Percentiles rank a stretch among this genome's conserved stretches.
Evolutionary conservation across 108 stramenopile species (phyloP).

Genomic region (Cyclotella cryptica): DNA sequence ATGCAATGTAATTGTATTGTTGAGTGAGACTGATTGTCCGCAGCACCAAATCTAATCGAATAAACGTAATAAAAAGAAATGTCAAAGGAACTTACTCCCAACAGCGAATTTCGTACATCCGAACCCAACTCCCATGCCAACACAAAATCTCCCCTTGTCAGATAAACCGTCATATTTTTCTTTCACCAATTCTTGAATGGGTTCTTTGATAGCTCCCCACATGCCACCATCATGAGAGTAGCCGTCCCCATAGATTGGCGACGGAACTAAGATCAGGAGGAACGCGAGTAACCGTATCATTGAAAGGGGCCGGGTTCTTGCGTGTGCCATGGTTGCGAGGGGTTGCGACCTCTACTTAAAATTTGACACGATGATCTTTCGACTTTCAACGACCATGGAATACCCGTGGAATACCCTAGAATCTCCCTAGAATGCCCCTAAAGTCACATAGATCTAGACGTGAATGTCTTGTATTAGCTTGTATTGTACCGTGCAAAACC

Average conservation of each 20-base stretch:
- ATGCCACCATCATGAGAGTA: conserved; percentile 40
- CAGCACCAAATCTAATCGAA: not conserved
- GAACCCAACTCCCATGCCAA: conserved; percentile 40
- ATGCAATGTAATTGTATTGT: not conserved
- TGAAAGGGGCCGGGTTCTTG: not conserved
- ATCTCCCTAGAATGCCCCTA: too few relatives aligned
- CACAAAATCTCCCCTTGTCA: conserved; percentile 41
- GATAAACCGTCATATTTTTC: conserved; percentile 26
- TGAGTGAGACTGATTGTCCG: not conserved
- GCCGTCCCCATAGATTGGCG: not conserved
- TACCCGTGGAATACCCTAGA: too few relatives aligned
- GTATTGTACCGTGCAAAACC: too few relatives aligned
- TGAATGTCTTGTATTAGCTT: too few relatives aligned
- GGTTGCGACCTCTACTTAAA: too few relatives aligned
- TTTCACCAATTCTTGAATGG: conserved; percentile 13
- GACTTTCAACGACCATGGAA: too few relatives aligned
- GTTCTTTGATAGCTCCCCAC: conserved; percentile 32
- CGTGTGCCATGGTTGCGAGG: too few relatives aligned
- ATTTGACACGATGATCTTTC: too few relatives aligned
- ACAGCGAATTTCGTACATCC: conserved; percentile 36
- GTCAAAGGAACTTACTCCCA: conserved; percentile 14
- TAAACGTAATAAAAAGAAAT: not conserved
- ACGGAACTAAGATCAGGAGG: not conserved
- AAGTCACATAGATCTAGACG: too few relatives aligned
- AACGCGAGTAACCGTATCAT: not conserved